These are phyloP conservation scores for Przewalskia tangutica DNA, from an alignment of 257 asterid species.

Conservation along the genomic window DNA sequence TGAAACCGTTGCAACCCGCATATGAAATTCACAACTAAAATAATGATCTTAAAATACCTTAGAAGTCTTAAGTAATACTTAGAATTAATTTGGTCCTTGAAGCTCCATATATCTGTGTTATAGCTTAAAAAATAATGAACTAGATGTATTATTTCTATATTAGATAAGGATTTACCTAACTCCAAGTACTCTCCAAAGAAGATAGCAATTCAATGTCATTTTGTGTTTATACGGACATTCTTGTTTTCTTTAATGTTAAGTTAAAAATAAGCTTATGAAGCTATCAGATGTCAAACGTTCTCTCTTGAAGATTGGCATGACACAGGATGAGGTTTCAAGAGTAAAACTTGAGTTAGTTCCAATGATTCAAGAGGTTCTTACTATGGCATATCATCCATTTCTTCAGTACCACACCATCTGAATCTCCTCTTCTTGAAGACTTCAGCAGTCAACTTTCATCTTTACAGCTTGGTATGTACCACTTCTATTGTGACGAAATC, in stretches of 20 bases:
- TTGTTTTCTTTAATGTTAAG: background rate
- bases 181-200: background rate
- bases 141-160: background rate
- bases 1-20: background rate
- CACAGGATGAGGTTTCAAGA: constrained; percentile 62
- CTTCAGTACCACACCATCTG: constrained; percentile 75
- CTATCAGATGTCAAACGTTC: background rate
- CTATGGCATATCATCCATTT: constrained; percentile 86
- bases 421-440: constrained; percentile 76
- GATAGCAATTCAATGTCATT: background rate
- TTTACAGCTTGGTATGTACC: constrained; percentile 66
- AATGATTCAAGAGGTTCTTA: constrained; percentile 68
- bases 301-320: constrained; percentile 65
- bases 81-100: background rate
- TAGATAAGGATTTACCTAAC: background rate
- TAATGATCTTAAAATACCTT: background rate
- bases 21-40: background rate
- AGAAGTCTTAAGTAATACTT: background rate
- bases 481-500: background rate
- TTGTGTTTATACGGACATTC: background rate
- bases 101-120: background rate
- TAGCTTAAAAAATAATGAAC: background rate
- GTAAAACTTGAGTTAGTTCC: constrained; percentile 73
- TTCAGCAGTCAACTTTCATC: constrained; percentile 83
- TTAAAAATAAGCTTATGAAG: background rate